Evolutionary conservation across 2,329 filamentous ascomycete species (phyloP), one percentile per base, ranked within the genome.

Genomic region (Diplodia corticola): DNA sequence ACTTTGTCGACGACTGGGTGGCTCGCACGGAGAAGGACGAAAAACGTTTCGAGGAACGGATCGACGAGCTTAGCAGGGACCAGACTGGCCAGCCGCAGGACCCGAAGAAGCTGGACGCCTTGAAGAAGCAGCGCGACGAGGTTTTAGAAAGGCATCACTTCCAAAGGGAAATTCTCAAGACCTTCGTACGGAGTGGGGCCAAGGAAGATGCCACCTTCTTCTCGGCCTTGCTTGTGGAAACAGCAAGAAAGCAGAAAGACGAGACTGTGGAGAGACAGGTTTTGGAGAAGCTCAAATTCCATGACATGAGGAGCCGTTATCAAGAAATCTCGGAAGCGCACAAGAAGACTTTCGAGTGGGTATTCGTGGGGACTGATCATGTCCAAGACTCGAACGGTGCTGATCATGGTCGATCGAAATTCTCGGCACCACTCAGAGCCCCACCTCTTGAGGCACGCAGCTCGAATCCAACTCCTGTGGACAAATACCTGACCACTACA

Each of bases 281-380:
- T 5, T n/a, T 66, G 40, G 48, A 40, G 12, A 54, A 48, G 6
- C 65, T 67, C 7, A 48, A 28, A 15, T 67, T 63, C 40, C 37
- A 44, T 15, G 49, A 64, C 22, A 67, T 67, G 65, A 55, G 33
- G 22, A 49, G 46, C 7, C 66, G 66, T 5, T 50, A 66, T 15
- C 53, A 50, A 13, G 28, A 49, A 10, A 65, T 68, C n/a, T 48
- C 63, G 12, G 28, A 68, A 51, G 67, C 67, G 6, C 60, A 64
- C 60, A 46, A 67, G 50, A 24, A 65, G 17, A 68, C 67, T 6
- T 67, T 64, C 49, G 50, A 65, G n/a, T 68, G 67, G 67, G 64
- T 68, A 2, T 67, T 67, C 30, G 17, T 53, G 7, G 49, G 49
- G 22, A 37, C 46, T n/a, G 46, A 53, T 10, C 44, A 51, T 63